Evolutionary conservation across 1,284 basidiomycete species (phyloP).

Genomic region (Trametes versicolor): DNA sequence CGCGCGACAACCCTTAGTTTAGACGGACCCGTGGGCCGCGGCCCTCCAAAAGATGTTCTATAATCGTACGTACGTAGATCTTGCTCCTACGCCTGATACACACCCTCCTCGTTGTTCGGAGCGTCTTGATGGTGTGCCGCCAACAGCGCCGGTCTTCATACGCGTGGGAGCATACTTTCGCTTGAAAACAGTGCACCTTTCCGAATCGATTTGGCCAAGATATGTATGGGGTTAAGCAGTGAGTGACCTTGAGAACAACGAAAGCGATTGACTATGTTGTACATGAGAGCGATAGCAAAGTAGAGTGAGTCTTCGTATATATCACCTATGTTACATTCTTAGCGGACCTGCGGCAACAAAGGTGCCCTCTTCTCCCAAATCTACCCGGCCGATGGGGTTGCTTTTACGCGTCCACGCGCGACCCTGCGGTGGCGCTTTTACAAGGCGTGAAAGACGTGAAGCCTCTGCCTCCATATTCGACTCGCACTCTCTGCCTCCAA

Average conservation of each 20-base stretch:
- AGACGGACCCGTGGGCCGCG: slow-evolving; percentile 9
- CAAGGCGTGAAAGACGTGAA: no score
- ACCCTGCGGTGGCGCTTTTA: no score
- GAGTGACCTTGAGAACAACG: neutral
- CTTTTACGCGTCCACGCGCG: no score
- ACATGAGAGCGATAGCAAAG: neutral
- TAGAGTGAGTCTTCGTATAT: neutral
- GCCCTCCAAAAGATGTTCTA: slow-evolving; percentile 23
- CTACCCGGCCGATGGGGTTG: no score
- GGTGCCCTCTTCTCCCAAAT: no score
- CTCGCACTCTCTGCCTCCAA: no score
- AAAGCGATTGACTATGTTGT: neutral
- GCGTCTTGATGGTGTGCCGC: neutral
- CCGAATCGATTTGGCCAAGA: neutral
- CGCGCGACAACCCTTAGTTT: slow-evolving; percentile 9
- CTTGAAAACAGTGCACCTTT: neutral
- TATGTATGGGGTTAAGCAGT: neutral
- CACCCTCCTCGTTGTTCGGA: slow-evolving; percentile 22
- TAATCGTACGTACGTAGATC: slow-evolving; percentile 27
- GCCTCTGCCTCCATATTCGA: no score
- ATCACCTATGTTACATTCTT: neutral
- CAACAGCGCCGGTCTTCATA: neutral
- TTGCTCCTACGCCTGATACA: slow-evolving; percentile 26
- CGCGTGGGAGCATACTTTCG: neutral
- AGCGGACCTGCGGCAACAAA: no score